Evolutionary conservation across 768 basidiomycete genomes (phyloP).

Genomic region (Tylopilus sp.): DNA sequence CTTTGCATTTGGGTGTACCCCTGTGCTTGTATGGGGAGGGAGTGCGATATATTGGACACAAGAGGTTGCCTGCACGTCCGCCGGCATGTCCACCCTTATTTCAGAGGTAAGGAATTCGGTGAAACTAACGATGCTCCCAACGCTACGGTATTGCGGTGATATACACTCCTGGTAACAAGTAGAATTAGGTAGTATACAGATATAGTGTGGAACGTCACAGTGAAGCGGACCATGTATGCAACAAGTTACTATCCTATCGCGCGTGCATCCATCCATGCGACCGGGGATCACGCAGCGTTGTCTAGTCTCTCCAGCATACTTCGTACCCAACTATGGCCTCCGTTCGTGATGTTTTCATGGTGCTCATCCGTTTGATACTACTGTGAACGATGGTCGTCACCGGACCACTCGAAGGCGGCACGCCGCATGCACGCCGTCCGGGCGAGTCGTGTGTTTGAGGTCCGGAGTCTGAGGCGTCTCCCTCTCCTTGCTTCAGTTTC

Average conservation of each 20-base stretch:
- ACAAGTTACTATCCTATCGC: slow-evolving; percentile 63
- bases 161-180: slow-evolving; percentile 58
- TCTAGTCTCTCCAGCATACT: slow-evolving; percentile 54
- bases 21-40: slow-evolving; percentile 58
- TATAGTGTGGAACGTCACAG: no score
- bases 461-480: no score
- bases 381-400: no score
- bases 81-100: neutral
- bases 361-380: no score
- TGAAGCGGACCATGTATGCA: slow-evolving; percentile 55
- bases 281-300: slow-evolving; percentile 15
- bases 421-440: no score
- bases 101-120: slow-evolving; percentile 33
- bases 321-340: slow-evolving; percentile 57
- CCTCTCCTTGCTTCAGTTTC: no score
- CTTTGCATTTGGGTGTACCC: slow-evolving; percentile 59
- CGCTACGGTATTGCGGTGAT: slow-evolving; percentile 49
- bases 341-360: slow-evolving; percentile 25
- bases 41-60: slow-evolving; percentile 53
- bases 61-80: neutral
- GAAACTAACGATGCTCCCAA: slow-evolving; percentile 50
- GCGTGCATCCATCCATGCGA: slow-evolving; percentile 32
- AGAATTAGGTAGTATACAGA: neutral
- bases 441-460: no score
- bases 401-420: no score